Conservation (phyloP, 805 yeast genomes). For the Cyberlindnera saturnus region DNA sequence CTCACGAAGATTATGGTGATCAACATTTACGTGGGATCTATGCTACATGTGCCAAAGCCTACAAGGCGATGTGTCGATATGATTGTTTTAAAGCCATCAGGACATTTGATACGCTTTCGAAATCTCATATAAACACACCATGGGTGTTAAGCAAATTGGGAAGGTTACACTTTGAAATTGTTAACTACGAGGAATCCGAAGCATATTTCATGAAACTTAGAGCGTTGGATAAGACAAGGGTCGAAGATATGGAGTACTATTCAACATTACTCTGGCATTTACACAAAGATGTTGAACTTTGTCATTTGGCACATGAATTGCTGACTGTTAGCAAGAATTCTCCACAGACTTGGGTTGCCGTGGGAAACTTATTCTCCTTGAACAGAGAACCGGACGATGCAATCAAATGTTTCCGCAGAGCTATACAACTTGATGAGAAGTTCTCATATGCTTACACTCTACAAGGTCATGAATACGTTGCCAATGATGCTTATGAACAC, state of each 20-base stretch:
- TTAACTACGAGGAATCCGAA: constrained; percentile 75
- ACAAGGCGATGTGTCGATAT: constrained; percentile 52
- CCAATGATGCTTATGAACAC: constrained; percentile 84
- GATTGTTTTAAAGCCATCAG: constrained; percentile 81
- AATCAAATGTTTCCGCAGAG: constrained; percentile 76
- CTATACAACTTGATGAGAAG: constrained; percentile 57
- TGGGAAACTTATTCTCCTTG: constrained; percentile 84
- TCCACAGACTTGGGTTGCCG: constrained; percentile 86
- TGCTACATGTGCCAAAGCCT: constrained; percentile 52
- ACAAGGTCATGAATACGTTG: constrained; percentile 87
- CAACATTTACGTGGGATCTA: constrained; percentile 42
- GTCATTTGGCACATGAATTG: constrained; percentile 79
- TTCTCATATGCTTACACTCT: constrained; percentile 88
- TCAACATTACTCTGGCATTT: constrained; percentile 93
- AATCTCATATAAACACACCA: constrained; percentile 60
- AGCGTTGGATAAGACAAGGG: constrained; percentile 65
- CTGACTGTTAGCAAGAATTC: constrained; percentile 56
- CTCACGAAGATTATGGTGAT: constrained; percentile 28
- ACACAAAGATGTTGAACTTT: constrained; percentile 70
- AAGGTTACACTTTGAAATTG: constrained; percentile 77
- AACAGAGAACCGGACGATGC: constrained; percentile 86
- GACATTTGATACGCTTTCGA: constrained; percentile 57
- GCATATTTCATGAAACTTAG: constrained; percentile 57
- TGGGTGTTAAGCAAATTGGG: constrained; percentile 83
- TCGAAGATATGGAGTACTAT: constrained; percentile 85